Conservation (phyloP, 2,329 filamentous ascomycete species). For the Xylariaceae sp. region DNA sequence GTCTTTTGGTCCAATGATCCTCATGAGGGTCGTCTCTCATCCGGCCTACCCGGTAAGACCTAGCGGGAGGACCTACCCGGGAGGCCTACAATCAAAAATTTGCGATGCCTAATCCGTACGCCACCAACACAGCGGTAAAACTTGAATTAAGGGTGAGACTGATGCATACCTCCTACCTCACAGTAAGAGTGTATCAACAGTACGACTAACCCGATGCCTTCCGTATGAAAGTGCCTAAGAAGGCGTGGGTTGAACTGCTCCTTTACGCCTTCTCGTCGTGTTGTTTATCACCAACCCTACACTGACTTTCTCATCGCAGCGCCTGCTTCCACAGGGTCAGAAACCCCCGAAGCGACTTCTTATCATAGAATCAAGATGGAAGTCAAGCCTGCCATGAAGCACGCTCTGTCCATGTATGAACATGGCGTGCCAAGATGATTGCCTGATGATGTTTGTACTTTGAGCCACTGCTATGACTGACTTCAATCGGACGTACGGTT, state of each 20-base stretch:
- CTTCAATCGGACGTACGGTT: background rate
- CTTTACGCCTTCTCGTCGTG: background rate
- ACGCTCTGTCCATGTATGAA: background rate
- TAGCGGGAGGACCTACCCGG: no score
- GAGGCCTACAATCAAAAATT: no score
- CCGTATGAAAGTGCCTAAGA: background rate
- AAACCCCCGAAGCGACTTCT: background rate
- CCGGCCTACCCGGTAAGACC: no score
- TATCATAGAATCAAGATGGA: background rate
- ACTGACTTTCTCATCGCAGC: background rate
- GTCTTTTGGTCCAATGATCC: no score
- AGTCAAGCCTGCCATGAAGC: conserved; percentile 3
- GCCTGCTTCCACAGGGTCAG: background rate
- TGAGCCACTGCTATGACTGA: background rate
- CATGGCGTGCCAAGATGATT: background rate
- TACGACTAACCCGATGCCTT: background rate
- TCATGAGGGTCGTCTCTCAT: no score
- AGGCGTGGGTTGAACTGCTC: background rate
- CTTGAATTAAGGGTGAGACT: background rate
- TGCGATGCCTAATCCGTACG: no score
- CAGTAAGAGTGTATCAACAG: background rate
- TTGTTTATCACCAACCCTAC: background rate
- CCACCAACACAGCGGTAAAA: background rate
- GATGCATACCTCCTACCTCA: background rate
- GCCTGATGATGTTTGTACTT: background rate